Conservation (phyloP, 805 yeast species). For the Candida suzukii region DNA sequence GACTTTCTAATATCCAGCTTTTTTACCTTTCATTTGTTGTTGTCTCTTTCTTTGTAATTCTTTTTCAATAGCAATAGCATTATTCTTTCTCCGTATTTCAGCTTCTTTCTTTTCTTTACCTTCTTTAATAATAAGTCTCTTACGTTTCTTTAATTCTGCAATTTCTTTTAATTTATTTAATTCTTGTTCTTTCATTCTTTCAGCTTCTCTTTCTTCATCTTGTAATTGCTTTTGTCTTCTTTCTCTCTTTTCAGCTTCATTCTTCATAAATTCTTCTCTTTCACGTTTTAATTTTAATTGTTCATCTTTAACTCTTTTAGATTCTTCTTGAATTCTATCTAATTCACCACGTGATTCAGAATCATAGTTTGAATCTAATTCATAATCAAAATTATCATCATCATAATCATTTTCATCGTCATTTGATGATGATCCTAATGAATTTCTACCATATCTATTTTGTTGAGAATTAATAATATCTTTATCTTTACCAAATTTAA, state of each 20-base stretch:
- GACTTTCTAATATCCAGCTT: no score
- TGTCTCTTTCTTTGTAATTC: constrained; percentile 21
- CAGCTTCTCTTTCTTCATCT: constrained; percentile 9
- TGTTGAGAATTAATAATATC: constrained; percentile 21
- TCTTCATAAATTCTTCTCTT: constrained; percentile 10
- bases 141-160: constrained; percentile 18
- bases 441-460: constrained; percentile 10
- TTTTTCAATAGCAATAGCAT: constrained; percentile 20
- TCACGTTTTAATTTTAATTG: constrained; percentile 7
- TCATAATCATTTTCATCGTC: background rate
- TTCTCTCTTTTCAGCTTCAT: constrained; percentile 6
- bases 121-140: constrained; percentile 8
- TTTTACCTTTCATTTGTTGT: constrained; percentile 3
- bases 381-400: background rate
- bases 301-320: constrained; percentile 2
- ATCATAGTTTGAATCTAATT: background rate
- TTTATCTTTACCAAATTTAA: constrained; percentile 20
- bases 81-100: constrained; percentile 12
- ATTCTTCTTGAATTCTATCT: background rate
- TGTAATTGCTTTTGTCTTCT: constrained; percentile 4
- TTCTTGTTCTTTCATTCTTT: constrained; percentile 20
- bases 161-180: constrained; percentile 19
- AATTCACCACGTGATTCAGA: constrained; percentile 1
- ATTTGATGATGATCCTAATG: constrained; percentile 4
- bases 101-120: constrained; percentile 9